Base-by-base conservation (phyloP, 768 basidiomycete genomes). In the Lactarius sanguifluus region DNA sequence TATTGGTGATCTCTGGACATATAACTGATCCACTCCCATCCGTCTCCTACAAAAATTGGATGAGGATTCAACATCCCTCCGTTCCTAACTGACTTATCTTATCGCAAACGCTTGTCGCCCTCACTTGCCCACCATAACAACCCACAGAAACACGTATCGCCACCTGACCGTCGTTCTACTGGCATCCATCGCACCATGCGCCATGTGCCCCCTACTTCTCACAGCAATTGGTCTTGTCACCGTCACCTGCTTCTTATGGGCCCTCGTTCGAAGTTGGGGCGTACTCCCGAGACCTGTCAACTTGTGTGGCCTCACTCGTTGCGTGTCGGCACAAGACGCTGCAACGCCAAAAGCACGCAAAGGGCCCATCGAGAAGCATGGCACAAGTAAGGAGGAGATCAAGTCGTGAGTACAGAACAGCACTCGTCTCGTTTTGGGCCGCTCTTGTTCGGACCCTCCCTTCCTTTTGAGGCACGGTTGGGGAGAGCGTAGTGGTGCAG, bases 121-220 rank as follows among this genome's bases (percentile, higher is more conserved):
- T 23, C 25, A 36, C 36, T 36, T 30, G 8, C 59, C 55, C 25
- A 34, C 9, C 32, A 50, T 65, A 38, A 23, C 18, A 13, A n/a
- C 58, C 30, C 20, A 23, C 28, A 40, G 10, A 18, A 61, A 55
- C 30, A 4, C 20, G n/a, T 52, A 13, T 52, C 47, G 23, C 28
- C 47, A 54, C 20, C 45, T 4, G 10, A 20, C 9, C 2, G 20
- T 25, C 56, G 3, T 15, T 3, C 23, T 41, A 23, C 2, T 30
- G 10, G 15, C 6, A 40, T 23, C 25, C 59, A 66, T 62, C 60
- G 36, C 65, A 25, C 65, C 55, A n/a, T 61, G 65, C 10, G 20
- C 16, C 3, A 2, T 45, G 5, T 56, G 65, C 15, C 60, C 60
- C 4, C 13, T 67, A n/a, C 12, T 63, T 25, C 5, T 61, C 6